Percentiles rank a stretch among this genome's conserved stretches.
Conservation (phyloP, 371 early-diverging fungal species). For the Mortierella sp. region DNA sequence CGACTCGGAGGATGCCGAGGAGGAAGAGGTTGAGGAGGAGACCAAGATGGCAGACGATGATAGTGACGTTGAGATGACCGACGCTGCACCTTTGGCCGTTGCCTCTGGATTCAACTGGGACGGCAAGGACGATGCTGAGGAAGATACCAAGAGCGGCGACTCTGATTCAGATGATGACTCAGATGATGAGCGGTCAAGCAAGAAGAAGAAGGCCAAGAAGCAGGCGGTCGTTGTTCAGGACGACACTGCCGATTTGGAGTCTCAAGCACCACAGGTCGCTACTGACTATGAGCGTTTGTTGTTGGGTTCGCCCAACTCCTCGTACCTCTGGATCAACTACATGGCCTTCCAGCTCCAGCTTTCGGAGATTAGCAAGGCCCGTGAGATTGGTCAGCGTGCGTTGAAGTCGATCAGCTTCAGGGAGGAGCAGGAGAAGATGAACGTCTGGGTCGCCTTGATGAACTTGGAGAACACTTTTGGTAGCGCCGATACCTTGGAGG, state of each 20-base stretch:
- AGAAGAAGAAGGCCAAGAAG: conserved; percentile 67
- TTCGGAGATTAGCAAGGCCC: conserved; percentile 92
- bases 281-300: conserved; percentile 91
- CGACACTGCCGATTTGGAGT: conserved; percentile 69
- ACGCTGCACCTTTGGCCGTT: conserved; percentile 47
- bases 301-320: conserved; percentile 95
- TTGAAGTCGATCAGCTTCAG: conserved; percentile 92
- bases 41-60: conserved; percentile 57
- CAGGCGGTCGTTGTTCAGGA: conserved; percentile 63
- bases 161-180: conserved; percentile 42
- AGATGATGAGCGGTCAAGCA: conserved; percentile 59
- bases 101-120: conserved; percentile 75
- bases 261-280: conserved; percentile 70
- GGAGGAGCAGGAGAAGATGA: conserved; percentile 95
- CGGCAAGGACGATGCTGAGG: conserved; percentile 61
- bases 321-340: conserved; percentile 97
- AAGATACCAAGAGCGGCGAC: conserved; percentile 51
- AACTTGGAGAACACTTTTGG: conserved; percentile 97
- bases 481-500: conserved; percentile 79
- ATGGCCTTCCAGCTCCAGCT: conserved; percentile 96
- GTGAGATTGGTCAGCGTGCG: conserved; percentile 93
- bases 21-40: conserved; percentile 64
- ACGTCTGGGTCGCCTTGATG: conserved; percentile 94
- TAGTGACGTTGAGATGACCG: conserved; percentile 63
- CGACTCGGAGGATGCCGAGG: conserved; percentile 62